phyloP scores from a whole-genome alignment of 371 early-diverging fungal genomes.

The Umbelopsis sp. region DNA sequence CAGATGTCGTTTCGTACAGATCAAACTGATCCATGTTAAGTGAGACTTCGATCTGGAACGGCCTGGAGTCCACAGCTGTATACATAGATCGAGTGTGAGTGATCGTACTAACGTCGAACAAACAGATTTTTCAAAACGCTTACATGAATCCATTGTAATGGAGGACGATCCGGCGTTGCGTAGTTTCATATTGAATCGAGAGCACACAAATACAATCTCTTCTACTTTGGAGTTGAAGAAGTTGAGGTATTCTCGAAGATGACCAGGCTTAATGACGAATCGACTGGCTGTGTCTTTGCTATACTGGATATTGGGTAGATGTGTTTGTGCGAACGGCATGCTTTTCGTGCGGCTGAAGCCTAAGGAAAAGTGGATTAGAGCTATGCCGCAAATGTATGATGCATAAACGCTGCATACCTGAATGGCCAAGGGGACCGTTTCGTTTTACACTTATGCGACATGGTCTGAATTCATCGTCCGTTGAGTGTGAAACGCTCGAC shows the following conservation, averaged over 20 bases:
- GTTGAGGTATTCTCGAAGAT: constrained; percentile 9
- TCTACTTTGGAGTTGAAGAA: constrained; percentile 11
- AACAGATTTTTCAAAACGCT: not conserved
- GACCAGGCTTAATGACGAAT: not conserved
- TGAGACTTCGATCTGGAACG: constrained; percentile 14
- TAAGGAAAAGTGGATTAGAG: not conserved
- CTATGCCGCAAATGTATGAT: too few species aligned
- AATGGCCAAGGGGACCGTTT: constrained; percentile 2
- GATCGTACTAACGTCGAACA: too few species aligned
- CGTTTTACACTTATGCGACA: constrained; percentile 12
- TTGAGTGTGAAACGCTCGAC: not conserved
- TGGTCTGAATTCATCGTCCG: not conserved
- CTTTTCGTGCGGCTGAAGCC: constrained; percentile 11
- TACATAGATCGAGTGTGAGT: not conserved
- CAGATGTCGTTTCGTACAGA: not conserved
- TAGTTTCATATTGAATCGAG: constrained; percentile 6
- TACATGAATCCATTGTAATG: not conserved
- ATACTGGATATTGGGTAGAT: constrained; percentile 3
- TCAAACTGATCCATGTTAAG: constrained; percentile 14
- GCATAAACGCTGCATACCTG: not conserved
- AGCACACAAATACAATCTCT: constrained; percentile 10
- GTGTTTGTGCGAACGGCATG: constrained; percentile 12
- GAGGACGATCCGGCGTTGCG: not conserved
- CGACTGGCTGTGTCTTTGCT: constrained; percentile 6
- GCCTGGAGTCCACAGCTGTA: not conserved